phyloP scores from a whole-genome alignment of 2,329 filamentous ascomycete genomes.

The Pyricularia grisea region DNA sequence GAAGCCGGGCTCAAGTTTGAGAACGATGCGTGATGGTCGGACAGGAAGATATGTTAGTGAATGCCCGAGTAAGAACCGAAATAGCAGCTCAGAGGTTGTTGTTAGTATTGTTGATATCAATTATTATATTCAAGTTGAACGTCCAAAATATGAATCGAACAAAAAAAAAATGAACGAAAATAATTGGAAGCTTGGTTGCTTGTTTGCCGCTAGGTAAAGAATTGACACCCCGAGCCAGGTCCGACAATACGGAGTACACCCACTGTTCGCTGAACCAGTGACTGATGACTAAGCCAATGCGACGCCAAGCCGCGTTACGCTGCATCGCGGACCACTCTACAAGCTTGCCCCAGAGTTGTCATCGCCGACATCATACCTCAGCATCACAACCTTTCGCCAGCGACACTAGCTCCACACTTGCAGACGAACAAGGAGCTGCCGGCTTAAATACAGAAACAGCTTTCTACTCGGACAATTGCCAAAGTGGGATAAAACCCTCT shows the following conservation, averaged over 20 bases:
- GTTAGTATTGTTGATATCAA: neutral
- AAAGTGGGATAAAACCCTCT: neutral
- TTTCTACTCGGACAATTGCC: too few species aligned
- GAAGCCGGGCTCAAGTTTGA: constrained; percentile 68
- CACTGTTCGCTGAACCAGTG: neutral
- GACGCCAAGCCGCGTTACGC: neutral
- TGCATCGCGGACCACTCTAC: neutral
- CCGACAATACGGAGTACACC: neutral
- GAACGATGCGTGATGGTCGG: constrained; percentile 32
- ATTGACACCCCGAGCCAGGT: neutral
- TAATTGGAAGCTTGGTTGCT: neutral
- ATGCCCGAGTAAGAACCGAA: neutral
- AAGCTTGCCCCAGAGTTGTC: neutral
- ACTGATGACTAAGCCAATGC: neutral
- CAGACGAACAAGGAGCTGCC: neutral
- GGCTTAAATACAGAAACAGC: neutral
- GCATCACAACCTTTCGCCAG: neutral
- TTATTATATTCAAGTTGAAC: neutral
- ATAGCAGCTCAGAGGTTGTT: neutral
- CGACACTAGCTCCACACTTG: neutral
- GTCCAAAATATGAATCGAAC: neutral
- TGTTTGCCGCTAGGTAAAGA: neutral
- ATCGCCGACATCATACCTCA: neutral
- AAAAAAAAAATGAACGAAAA: neutral
- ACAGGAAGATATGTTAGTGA: neutral